Base-by-base conservation (phyloP, 805 yeast species). In the Saturnispora silvae region DNA sequence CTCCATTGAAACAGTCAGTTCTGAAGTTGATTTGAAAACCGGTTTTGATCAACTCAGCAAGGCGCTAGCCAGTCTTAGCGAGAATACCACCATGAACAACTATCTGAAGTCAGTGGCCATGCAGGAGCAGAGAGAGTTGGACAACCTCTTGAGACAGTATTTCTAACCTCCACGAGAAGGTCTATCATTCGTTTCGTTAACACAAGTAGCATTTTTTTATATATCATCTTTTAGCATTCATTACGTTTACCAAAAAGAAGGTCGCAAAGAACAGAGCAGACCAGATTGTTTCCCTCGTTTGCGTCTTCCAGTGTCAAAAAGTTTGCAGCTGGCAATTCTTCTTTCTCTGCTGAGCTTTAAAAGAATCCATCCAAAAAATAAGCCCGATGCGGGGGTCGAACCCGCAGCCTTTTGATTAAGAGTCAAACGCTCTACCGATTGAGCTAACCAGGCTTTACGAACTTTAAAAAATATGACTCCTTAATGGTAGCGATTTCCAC, bases 91-190 rank as follows among this genome's bases (percentile, higher is more conserved):
- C 15, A 40, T 54, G 26, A 45, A 43, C 31, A 46, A 49, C 23
- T 47, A 53, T 37, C 49, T 58, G 31, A 58, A 58, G 38, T 46
- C 54, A 5, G 59, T 50, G 27, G 61, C 61, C n/a, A 41, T 45
- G 30, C 51, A 47, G 20, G 63, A 58, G 43, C 60, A 58, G 35
- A 54, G 50, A 41, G 57, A 58, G 42, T 48, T 58, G 31, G 53
- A 49, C 37, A 49, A 49, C 22, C 42, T 57, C 27, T 54, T 58
- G 47, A 57, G 54, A 49, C 56, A 54, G 40, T 58, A 58, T 47
- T 56, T 61, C 15, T 36, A n/a, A n/a, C n/a, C n/a, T n/a, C n/a
- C n/a, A n/a, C n/a, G n/a, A n/a, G n/a, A n/a, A n/a, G n/a, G n/a
- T n/a, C n/a, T n/a, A n/a, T n/a, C n/a, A n/a, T n/a, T n/a, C n/a